Evolutionary conservation across 371 early-diverging fungal species (phyloP).

Genomic region (Rhizopus delemar): DNA sequence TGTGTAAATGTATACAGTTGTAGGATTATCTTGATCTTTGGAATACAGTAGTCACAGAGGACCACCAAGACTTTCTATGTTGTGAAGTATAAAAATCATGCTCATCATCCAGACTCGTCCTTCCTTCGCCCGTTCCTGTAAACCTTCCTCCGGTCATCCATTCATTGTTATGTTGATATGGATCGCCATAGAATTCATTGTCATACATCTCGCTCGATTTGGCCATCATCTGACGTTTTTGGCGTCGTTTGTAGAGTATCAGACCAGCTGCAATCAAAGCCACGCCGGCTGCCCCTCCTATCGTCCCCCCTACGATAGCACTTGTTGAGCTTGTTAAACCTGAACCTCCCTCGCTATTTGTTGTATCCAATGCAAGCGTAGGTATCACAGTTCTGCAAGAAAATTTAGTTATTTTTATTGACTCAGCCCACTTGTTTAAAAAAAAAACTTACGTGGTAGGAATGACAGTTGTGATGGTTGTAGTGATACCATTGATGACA

Average conservation of each 20-base stretch:
- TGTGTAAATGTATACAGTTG: not conserved
- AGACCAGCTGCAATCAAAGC: slow-evolving; percentile 28
- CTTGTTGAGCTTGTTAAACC: slow-evolving; percentile 5
- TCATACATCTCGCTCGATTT: slow-evolving; percentile 22
- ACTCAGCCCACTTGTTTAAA: not conserved
- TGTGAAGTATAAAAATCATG: slow-evolving; percentile 20
- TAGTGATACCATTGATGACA: slow-evolving; percentile 30
- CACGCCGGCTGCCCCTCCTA: slow-evolving; percentile 36
- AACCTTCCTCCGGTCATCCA: slow-evolving; percentile 21
- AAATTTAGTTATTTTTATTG: not conserved
- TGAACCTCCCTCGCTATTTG: not conserved
- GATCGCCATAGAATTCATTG: slow-evolving; percentile 33
- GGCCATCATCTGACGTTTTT: slow-evolving; percentile 11
- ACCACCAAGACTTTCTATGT: slow-evolving; percentile 23
- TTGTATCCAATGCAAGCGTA: slow-evolving; percentile 22
- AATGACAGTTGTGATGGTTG: slow-evolving; percentile 31
- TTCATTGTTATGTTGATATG: slow-evolving; percentile 26
- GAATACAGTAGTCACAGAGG: slow-evolving; percentile 17
- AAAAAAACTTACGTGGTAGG: slow-evolving; percentile 38
- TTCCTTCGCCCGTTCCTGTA: slow-evolving; percentile 26
- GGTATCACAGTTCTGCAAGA: slow-evolving; percentile 34
- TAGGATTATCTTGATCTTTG: not conserved
- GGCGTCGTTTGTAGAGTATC: slow-evolving; percentile 22
- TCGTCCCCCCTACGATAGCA: slow-evolving; percentile 30
- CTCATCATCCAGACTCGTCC: slow-evolving; percentile 19